These are phyloP conservation scores for Mucor piriformis DNA, from an alignment of 371 early-diverging fungal species.

Conservation along the genomic window DNA sequence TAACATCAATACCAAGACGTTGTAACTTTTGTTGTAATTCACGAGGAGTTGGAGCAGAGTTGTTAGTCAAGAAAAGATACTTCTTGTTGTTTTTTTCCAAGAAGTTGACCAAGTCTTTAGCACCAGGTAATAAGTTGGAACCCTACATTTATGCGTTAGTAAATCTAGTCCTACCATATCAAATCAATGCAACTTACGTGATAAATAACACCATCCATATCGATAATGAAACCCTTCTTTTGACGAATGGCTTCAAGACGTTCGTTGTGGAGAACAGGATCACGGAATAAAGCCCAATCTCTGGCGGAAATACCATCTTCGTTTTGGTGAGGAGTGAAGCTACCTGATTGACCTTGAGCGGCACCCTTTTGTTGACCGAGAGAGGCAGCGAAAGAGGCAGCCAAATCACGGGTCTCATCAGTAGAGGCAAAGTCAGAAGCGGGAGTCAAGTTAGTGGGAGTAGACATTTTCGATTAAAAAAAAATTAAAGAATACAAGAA, in stretches of 20 bases:
- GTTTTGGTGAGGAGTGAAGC: conserved; percentile 6
- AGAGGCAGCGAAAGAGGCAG: conserved; percentile 31
- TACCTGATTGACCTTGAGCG: neutral
- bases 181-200: conserved; percentile 47
- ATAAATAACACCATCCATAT: conserved; percentile 77
- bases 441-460: conserved; percentile 2
- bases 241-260: conserved; percentile 58
- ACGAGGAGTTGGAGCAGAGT: conserved; percentile 69
- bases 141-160: conserved; percentile 52
- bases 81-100: conserved; percentile 61
- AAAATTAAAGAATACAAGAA: neutral
- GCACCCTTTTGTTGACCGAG: conserved; percentile 7
- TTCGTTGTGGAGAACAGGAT: conserved; percentile 47
- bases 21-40: conserved; percentile 65
- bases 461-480: conserved; percentile 9
- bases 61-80: conserved; percentile 73
- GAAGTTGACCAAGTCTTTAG: conserved; percentile 71
- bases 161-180: neutral
- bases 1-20: conserved; percentile 64
- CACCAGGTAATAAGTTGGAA: conserved; percentile 58
- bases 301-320: conserved; percentile 32
- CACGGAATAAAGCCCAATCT: conserved; percentile 48
- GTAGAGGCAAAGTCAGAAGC: conserved; percentile 13
- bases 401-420: conserved; percentile 27
- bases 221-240: conserved; percentile 68